Evolutionary conservation across 306 rosid species (phyloP).

Genomic region (Adenanthera pavonina): DNA sequence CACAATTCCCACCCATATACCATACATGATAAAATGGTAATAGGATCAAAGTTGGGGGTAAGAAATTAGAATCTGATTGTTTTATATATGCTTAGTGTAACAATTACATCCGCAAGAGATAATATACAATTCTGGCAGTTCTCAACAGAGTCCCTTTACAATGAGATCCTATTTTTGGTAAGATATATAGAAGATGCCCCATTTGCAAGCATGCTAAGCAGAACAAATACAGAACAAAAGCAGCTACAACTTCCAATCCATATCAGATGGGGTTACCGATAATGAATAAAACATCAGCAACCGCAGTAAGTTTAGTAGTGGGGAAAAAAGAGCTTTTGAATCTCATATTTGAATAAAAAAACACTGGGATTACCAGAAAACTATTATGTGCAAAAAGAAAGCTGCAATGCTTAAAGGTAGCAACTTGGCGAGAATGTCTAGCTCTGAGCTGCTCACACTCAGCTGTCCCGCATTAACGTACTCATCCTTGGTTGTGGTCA

Average conservation of each 20-base stretch:
- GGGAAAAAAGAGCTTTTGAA: constrained; percentile 48
- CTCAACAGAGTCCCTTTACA: constrained; percentile 39
- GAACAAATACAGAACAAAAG: constrained; percentile 37
- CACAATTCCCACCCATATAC: background rate
- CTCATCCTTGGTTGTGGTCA: constrained; percentile 72
- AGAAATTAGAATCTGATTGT: background rate
- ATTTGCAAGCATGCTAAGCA: constrained; percentile 32
- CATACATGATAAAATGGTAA: background rate
- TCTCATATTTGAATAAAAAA: constrained; percentile 46
- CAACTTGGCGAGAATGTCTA: constrained; percentile 54
- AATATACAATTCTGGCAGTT: constrained; percentile 47
- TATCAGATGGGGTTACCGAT: constrained; percentile 38
- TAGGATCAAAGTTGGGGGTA: background rate
- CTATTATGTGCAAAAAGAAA: constrained; percentile 57
- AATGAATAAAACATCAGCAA: constrained; percentile 50
- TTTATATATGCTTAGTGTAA: constrained; percentile 4
- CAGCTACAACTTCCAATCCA: constrained; percentile 34
- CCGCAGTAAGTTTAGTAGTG: constrained; percentile 12
- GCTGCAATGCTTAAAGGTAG: constrained; percentile 50
- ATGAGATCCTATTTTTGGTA: constrained; percentile 34
- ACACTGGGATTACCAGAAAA: constrained; percentile 46
- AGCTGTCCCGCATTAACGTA: constrained; percentile 71
- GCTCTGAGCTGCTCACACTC: constrained; percentile 55
- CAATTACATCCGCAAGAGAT: constrained; percentile 16
- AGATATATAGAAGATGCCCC: constrained; percentile 27